A percentile compares a stretch with the other conserved stretches of the same genome.
phyloP scores from a whole-genome alignment of 148 eudicot species.

The Persicaria tinctoria region DNA sequence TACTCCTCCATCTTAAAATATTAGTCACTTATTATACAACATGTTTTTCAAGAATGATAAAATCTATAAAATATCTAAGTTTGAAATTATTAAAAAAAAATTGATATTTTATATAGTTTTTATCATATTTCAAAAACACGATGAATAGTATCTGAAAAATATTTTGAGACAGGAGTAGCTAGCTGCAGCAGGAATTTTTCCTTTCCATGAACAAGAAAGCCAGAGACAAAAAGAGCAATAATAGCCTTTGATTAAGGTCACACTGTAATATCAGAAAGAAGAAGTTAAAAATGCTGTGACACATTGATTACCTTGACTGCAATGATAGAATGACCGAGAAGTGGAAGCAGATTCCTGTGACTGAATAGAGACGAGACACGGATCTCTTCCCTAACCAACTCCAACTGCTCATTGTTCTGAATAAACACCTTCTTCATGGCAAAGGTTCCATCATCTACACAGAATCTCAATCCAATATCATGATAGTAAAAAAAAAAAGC shows the following conservation, averaged over 20 bases:
- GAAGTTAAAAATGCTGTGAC: background rate
- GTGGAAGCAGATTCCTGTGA: conserved; percentile 88
- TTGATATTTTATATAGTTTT: no score
- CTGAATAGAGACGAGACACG: conserved; percentile 82
- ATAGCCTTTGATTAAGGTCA: background rate
- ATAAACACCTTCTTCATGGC: conserved; percentile 97
- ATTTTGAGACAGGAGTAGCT: no score
- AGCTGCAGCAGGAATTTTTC: background rate
- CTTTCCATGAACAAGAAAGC: background rate
- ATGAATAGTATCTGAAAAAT: no score
- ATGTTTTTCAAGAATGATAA: no score
- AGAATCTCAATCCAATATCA: background rate
- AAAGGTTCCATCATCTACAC: conserved; percentile 82
- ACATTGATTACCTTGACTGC: conserved; percentile 67
- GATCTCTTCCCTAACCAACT: conserved; percentile 90
- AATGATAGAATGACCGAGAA: conserved; percentile 94
- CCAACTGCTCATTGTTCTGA: conserved; percentile 84
- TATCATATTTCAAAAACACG: no score
- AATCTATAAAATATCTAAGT: no score
- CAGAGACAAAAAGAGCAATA: background rate
- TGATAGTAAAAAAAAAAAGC: background rate
- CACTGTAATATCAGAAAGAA: background rate
- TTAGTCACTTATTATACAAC: no score
- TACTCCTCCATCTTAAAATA: no score
- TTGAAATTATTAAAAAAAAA: no score